Evolutionary conservation across 2,329 filamentous ascomycete genomes (phyloP).

Genomic region (Juglanconis oblonga): DNA sequence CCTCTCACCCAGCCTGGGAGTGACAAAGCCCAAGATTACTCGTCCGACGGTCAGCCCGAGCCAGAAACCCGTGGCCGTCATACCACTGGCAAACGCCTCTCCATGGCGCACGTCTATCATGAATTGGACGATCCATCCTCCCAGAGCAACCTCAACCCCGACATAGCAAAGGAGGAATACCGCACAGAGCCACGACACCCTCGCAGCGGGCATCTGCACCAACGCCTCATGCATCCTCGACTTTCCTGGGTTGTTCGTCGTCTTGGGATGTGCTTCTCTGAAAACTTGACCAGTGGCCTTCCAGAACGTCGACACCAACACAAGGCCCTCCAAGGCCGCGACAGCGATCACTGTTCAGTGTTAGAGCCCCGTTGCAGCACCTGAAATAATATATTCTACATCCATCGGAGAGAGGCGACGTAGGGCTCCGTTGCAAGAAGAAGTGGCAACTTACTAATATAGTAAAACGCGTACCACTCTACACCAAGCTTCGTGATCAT

Average conservation of each 20-base stretch:
- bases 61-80: constrained; percentile 80
- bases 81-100: constrained; percentile 65
- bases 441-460: constrained; percentile 51
- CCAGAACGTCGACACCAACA: constrained; percentile 56
- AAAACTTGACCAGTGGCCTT: constrained; percentile 52
- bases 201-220: constrained; percentile 38
- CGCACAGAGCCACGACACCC: constrained; percentile 67
- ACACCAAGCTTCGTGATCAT: constrained; percentile 62
- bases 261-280: constrained; percentile 34
- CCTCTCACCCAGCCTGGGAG: constrained; percentile 68
- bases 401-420: no score
- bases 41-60: constrained; percentile 72
- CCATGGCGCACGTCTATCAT: constrained; percentile 75
- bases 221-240: constrained; percentile 36
- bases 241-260: constrained; percentile 22
- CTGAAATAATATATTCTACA: no score
- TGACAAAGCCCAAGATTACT: constrained; percentile 70
- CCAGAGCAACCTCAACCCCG: constrained; percentile 71
- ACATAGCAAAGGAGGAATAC: constrained; percentile 75
- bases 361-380: no score
- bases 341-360: constrained; percentile 37
- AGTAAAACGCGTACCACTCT: constrained; percentile 72
- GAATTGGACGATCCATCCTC: constrained; percentile 82
- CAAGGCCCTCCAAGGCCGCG: constrained; percentile 51
- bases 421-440: no score